Percentiles rank a stretch among this genome's conserved stretches.
phyloP scores from a whole-genome alignment of 768 basidiomycete genomes.

The Pisolithus tinctorius region DNA sequence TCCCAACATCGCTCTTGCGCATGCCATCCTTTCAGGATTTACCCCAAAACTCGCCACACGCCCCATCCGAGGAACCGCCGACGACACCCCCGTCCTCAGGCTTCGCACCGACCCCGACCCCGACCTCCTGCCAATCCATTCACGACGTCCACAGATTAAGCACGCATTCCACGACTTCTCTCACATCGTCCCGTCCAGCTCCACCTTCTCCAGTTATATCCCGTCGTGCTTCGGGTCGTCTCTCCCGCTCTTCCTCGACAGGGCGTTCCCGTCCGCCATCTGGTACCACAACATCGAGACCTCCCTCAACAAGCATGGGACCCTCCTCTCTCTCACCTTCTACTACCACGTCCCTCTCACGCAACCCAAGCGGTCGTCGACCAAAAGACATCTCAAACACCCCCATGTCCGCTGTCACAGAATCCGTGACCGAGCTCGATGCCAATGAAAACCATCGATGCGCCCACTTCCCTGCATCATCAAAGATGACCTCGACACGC shows the following conservation, averaged over 20 bases:
- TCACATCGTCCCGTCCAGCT: constrained; percentile 48
- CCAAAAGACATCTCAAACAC: constrained; percentile 5
- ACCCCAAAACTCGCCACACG: not conserved
- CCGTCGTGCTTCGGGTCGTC: constrained; percentile 29
- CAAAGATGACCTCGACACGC: too few relatives aligned
- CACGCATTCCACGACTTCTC: constrained; percentile 24
- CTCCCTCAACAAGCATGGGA: constrained; percentile 5
- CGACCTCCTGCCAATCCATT: not conserved
- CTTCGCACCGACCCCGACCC: constrained; percentile 26
- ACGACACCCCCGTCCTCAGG: constrained; percentile 30
- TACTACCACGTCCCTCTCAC: constrained; percentile 2
- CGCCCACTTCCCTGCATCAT: not conserved
- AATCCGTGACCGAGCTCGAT: not conserved
- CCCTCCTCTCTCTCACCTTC: constrained; percentile 6
- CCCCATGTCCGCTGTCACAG: constrained; percentile 10
- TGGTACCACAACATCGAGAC: constrained; percentile 17
- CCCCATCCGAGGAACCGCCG: not conserved
- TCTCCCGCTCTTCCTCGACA: constrained; percentile 19
- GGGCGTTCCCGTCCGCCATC: constrained; percentile 16
- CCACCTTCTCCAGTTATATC: constrained; percentile 54
- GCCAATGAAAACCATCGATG: constrained; percentile 1
- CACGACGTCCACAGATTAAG: constrained; percentile 14
- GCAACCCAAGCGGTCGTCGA: constrained; percentile 14
- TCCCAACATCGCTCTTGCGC: constrained; percentile 22
- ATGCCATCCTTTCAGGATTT: constrained; percentile 21